Base-by-base conservation (phyloP, 108 stramenopile genomes). In the Cyclotella kingstonii region DNA sequence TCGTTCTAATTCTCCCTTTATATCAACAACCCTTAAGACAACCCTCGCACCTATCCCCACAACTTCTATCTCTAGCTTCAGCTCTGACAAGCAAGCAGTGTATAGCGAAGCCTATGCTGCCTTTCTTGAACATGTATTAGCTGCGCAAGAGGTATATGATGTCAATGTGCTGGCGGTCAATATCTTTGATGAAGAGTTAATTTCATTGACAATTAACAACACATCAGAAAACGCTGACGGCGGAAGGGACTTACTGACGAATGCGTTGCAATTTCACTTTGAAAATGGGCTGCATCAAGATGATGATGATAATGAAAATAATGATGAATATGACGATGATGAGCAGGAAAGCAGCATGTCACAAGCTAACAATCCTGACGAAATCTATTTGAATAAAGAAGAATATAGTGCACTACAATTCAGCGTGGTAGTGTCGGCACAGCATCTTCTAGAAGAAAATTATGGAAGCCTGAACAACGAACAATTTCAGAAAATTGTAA, bases 131-230 rank as follows among this genome's bases (percentile, higher is more conserved):
- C 55, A 73, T 48, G 52, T 73, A 46, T 65, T 73, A 11, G 44
- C 60, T 26, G 58, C 49, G n/a, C 72, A 73, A 43, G 34, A 64
- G n/a, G 63, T 60, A 6, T 73, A 66, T 33, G 36, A 73, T 11
- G 50, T 73, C 14, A 43, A 65, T 11, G 58, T 73, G 38, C 23
- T 65, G 36, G 36, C 36, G 17, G 58, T 65, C 5, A 58, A 41
- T 1, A 54, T 73, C 27, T 73, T 65, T 47, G 72, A 73, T 31
- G 64, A 73, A 36, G 36, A 60, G 54, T 36, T 71, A 10, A 29
- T 62, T 8, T 33, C 40, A 4, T 19, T 54, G 1, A 7, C 25
- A 10, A n/a, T 10, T 27, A 48, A 18, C 22, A 43, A 21, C 36
- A 11, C 14, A 14, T 26, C 19, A 17, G 8, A 30, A 17, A 30